phyloP scores from a whole-genome alignment of 1,139 yeast genomes.

The Sugiyamaella xylanicola region DNA sequence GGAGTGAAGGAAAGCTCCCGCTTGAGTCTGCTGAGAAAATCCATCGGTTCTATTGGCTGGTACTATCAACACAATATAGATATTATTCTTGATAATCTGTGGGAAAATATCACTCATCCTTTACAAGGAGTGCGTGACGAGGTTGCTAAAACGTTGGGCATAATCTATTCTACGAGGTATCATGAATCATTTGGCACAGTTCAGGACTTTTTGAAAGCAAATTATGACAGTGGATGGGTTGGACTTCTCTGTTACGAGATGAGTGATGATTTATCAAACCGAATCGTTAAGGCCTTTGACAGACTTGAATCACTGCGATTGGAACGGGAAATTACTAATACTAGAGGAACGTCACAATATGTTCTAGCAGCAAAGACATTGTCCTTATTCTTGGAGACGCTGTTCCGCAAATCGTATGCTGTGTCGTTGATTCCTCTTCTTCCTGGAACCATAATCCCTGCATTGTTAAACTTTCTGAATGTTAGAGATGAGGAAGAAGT shows the following conservation, averaged over 20 bases:
- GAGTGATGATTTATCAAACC: constrained; percentile 36
- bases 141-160: constrained; percentile 65
- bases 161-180: constrained; percentile 56
- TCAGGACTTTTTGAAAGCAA: constrained; percentile 48
- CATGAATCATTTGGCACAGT: constrained; percentile 53
- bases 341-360: constrained; percentile 33
- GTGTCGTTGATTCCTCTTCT: constrained; percentile 39
- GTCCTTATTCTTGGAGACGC: constrained; percentile 33
- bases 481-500: constrained; percentile 83
- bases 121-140: constrained; percentile 68
- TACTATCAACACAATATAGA: constrained; percentile 54
- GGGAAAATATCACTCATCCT: constrained; percentile 52
- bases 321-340: constrained; percentile 25
- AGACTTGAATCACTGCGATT: constrained; percentile 51
- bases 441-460: constrained; percentile 62
- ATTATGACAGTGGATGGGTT: constrained; percentile 43
- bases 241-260: constrained; percentile 41
- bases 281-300: constrained; percentile 47
- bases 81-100: constrained; percentile 51
- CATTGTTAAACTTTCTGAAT: constrained; percentile 63
- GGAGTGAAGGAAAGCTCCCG: constrained; percentile 71
- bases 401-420: constrained; percentile 32
- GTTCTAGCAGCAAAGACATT: constrained; percentile 44
- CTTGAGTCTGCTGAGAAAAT: constrained; percentile 58
- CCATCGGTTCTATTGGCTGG: constrained; percentile 61